phyloP scores from a whole-genome alignment of 129 eudicot species.

The Mikania micrantha region DNA sequence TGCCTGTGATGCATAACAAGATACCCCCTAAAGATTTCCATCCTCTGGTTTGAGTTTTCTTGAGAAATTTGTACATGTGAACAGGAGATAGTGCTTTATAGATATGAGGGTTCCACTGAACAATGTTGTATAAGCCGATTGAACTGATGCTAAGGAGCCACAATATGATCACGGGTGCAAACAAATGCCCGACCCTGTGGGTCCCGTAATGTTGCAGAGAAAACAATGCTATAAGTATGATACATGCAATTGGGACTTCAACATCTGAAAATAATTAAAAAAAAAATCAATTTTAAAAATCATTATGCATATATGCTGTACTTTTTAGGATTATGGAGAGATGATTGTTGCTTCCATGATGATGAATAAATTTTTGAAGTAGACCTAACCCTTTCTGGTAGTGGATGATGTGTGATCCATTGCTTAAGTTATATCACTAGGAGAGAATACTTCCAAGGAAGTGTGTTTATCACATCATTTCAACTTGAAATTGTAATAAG shows the following conservation, averaged over 20 bases:
- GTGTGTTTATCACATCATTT: neutral
- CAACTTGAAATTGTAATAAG: neutral
- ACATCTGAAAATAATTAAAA: too few species aligned
- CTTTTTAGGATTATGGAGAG: constrained; percentile 20
- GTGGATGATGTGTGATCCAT: constrained; percentile 28
- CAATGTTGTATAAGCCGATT: constrained; percentile 81
- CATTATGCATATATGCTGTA: too few species aligned
- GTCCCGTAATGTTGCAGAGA: constrained; percentile 96
- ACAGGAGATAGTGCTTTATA: constrained; percentile 84
- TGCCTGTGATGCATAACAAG: constrained; percentile 85
- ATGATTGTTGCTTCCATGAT: constrained; percentile 20
- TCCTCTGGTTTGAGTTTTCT: constrained; percentile 84
- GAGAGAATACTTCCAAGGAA: neutral
- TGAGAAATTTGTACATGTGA: constrained; percentile 73
- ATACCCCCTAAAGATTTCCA: constrained; percentile 99
- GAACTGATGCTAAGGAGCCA: constrained; percentile 91
- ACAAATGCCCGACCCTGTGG: constrained; percentile 90
- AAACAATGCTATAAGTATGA: constrained; percentile 79
- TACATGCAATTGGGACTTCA: constrained; percentile 85
- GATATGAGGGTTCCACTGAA: constrained; percentile 93
- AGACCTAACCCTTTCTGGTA: constrained; percentile 1
- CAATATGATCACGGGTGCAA: constrained; percentile 76
- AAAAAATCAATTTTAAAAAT: too few species aligned
- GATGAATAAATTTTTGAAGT: constrained; percentile 16
- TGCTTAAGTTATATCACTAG: neutral